Evolutionary conservation across 192 early-diverging fungal species (phyloP).

Genomic region (Entrophospora sp.): DNA sequence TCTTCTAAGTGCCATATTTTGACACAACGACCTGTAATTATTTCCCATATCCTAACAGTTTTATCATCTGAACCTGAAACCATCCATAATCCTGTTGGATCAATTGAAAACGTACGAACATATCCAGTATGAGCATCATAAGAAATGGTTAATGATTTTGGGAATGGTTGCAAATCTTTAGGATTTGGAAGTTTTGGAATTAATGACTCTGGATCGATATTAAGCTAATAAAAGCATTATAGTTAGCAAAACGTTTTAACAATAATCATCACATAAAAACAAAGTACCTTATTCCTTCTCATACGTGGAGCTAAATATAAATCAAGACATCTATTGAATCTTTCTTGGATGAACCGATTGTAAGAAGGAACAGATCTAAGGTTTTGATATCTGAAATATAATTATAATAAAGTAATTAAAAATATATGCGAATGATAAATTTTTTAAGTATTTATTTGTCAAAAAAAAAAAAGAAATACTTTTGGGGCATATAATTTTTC

Average conservation of each 20-base stretch:
- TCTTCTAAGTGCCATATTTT: conserved; percentile 64
- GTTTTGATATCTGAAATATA: conserved; percentile 39
- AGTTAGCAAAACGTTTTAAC: too few relatives aligned
- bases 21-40: conserved; percentile 81
- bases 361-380: conserved; percentile 86
- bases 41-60: conserved; percentile 85
- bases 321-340: conserved; percentile 95
- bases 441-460: too few relatives aligned
- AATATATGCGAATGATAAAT: too few relatives aligned
- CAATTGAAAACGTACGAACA: conserved; percentile 77
- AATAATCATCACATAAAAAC: too few relatives aligned
- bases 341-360: conserved; percentile 82
- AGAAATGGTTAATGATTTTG: conserved; percentile 63
- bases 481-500: conserved; percentile 56
- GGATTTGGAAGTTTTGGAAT: conserved; percentile 94
- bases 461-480: too few relatives aligned
- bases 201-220: conserved; percentile 86
- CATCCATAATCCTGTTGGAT: conserved; percentile 87
- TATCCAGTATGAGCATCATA: conserved; percentile 76
- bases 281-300: conserved; percentile 73
- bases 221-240: conserved; percentile 34
- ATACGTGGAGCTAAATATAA: conserved; percentile 92
- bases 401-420: too few relatives aligned
- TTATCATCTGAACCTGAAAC: conserved; percentile 86
- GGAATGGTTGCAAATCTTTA: conserved; percentile 92